Evolutionary conservation across 1,284 basidiomycete genomes (phyloP).

Genomic region (Meira miltonrushii): DNA sequence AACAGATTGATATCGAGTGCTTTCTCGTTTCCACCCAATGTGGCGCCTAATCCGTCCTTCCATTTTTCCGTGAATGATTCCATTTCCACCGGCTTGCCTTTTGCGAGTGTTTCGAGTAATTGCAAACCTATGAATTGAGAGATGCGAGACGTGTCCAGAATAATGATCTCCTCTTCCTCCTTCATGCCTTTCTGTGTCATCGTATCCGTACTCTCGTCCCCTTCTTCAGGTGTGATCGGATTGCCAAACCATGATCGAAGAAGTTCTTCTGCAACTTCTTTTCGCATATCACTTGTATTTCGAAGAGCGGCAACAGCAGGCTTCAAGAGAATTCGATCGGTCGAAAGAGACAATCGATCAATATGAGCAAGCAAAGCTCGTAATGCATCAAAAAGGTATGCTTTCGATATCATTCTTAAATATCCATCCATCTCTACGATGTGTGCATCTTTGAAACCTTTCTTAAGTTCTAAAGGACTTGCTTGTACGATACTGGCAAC

Average conservation of each 20-base stretch:
- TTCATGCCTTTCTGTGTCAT: neutral
- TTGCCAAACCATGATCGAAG: conserved; percentile 40
- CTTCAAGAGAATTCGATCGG: conserved; percentile 27
- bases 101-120: conserved; percentile 18
- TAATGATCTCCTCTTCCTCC: conserved; percentile 4
- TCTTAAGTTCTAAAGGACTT: conserved; percentile 30
- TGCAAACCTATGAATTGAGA: conserved; percentile 31
- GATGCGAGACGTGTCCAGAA: conserved; percentile 24
- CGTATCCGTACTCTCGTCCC: conserved; percentile 20
- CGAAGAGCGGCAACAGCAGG: conserved; percentile 25
- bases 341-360: conserved; percentile 32
- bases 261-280: conserved; percentile 28
- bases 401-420: conserved; percentile 20
- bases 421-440: conserved; percentile 39
- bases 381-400: conserved; percentile 23
- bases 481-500: conserved; percentile 45
- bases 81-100: neutral
- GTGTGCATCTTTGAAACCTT: conserved; percentile 27
- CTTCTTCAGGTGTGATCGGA: neutral
- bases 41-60: conserved; percentile 10
- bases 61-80: conserved; percentile 2
- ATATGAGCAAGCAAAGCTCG: conserved; percentile 34
- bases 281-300: conserved; percentile 17
- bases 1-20: neutral
- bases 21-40: neutral